These are phyloP conservation scores for Oryza glaberrima DNA, from an alignment of 176 grass and related monocot species.

Conservation along the genomic window DNA sequence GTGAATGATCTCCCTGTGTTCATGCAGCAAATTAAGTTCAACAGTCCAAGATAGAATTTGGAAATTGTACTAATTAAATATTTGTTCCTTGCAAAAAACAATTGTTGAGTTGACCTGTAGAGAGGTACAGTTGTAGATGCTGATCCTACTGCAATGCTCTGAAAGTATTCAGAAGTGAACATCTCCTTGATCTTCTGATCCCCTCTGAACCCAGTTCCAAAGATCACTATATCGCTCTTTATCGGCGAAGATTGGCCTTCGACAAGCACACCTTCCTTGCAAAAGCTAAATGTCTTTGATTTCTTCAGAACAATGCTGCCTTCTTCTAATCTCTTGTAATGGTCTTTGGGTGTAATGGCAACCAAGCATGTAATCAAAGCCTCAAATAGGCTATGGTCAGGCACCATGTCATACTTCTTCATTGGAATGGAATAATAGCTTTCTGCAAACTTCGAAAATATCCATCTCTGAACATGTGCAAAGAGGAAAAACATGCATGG, in stretches of 20 bases:
- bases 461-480: conserved; percentile 38
- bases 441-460: conserved; percentile 62
- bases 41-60: neutral
- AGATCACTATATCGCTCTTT: conserved; percentile 58
- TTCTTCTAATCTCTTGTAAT: conserved; percentile 62
- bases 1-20: conserved; percentile 61
- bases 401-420: conserved; percentile 60
- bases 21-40: neutral
- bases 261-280: conserved; percentile 52
- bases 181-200: conserved; percentile 65
- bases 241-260: conserved; percentile 41
- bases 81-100: neutral
- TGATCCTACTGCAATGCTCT: conserved; percentile 42
- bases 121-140: conserved; percentile 47
- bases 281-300: conserved; percentile 57
- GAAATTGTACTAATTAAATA: neutral
- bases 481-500: neutral
- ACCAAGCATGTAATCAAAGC: conserved; percentile 44
- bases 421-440: conserved; percentile 62
- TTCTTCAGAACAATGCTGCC: conserved; percentile 66
- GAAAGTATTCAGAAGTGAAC: conserved; percentile 60
- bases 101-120: conserved; percentile 44
- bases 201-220: conserved; percentile 57
- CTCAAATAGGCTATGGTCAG: conserved; percentile 53
- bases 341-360: conserved; percentile 51